Evolutionary conservation across 192 early-diverging fungal species (phyloP).

Genomic region (Allomyces macrogynus): DNA sequence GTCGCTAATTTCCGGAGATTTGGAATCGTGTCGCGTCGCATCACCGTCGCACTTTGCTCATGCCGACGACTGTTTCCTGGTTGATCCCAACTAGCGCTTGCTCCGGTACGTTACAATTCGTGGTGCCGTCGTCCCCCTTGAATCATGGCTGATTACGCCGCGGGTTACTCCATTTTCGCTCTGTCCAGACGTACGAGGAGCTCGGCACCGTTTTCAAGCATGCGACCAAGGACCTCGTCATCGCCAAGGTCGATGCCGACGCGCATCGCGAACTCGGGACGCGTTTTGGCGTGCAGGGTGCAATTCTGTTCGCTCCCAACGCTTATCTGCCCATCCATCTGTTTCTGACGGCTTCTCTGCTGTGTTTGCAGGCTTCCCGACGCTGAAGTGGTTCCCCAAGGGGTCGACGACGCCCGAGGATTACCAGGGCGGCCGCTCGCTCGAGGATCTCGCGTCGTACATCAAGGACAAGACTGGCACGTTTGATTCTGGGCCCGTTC

Average conservation of each 20-base stretch:
- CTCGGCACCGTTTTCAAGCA: constrained; percentile 57
- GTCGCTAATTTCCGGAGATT: background rate
- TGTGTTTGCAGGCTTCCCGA: constrained; percentile 43
- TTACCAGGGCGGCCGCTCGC: constrained; percentile 63
- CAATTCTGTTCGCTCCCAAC: no score
- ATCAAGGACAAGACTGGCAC: constrained; percentile 61
- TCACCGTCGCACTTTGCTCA: no score
- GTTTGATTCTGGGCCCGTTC: no score
- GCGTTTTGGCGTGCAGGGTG: constrained; percentile 46
- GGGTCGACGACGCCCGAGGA: constrained; percentile 30
- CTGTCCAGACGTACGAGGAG: constrained; percentile 41
- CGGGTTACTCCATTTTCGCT: no score
- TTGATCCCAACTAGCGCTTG: constrained; percentile 15
- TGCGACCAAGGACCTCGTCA: constrained; percentile 51
- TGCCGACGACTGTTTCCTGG: no score
- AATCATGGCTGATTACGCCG: no score
- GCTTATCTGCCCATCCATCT: no score
- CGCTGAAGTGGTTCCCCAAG: constrained; percentile 85
- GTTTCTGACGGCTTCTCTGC: no score
- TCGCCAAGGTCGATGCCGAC: constrained; percentile 68
- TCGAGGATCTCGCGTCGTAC: constrained; percentile 53
- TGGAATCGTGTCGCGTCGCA: no score
- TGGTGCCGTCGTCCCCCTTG: constrained; percentile 3
- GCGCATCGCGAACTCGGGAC: constrained; percentile 59
- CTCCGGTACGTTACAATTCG: constrained; percentile 13